Percentiles rank a stretch among this genome's conserved stretches.
Conservation (phyloP, 179 eudicot genomes). For the Pouteria campechiana region DNA sequence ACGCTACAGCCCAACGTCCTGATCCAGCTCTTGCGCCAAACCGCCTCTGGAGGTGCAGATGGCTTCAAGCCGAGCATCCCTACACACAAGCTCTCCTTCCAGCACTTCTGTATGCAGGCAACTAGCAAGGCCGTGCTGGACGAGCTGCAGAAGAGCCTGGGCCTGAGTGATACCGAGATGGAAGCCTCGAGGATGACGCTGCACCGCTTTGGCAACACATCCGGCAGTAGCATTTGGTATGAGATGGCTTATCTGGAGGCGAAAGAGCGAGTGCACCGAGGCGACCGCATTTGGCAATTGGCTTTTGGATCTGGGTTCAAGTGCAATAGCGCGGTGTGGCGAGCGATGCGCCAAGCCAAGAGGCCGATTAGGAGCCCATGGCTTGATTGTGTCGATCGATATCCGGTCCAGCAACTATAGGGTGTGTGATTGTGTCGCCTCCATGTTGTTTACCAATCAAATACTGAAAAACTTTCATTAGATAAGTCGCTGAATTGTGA, state of each 20-base stretch:
- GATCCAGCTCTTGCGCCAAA: too few relatives aligned
- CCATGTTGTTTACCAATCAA: too few relatives aligned
- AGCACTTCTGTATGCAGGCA: constrained; percentile 91
- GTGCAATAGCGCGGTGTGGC: constrained; percentile 81
- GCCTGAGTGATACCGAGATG: constrained; percentile 63
- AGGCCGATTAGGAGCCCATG: constrained; percentile 55
- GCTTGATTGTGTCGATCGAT: too few relatives aligned
- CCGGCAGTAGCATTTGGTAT: constrained; percentile 96
- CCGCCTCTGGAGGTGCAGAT: too few relatives aligned
- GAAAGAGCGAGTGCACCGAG: constrained; percentile 43
- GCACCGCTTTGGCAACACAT: constrained; percentile 84
- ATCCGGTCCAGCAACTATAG: too few relatives aligned
- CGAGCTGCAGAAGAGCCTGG: constrained; percentile 79
- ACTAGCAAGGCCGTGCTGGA: constrained; percentile 72
- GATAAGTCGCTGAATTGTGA: too few relatives aligned
- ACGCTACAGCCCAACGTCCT: too few relatives aligned
- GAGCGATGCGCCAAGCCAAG: constrained; percentile 33
- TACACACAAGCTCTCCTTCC: constrained; percentile 88
- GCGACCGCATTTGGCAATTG: constrained; percentile 81
- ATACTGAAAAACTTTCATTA: too few relatives aligned
- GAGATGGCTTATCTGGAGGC: constrained; percentile 83
- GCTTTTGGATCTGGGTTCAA: constrained; percentile 83
- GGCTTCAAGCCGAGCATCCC: constrained; percentile 69
- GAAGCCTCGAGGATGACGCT: constrained; percentile 72
- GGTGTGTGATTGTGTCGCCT: too few relatives aligned